Percentiles rank a stretch among this genome's conserved stretches.
phyloP scores from a whole-genome alignment of 75 land plant genomes.

The Gnetum montanum region DNA sequence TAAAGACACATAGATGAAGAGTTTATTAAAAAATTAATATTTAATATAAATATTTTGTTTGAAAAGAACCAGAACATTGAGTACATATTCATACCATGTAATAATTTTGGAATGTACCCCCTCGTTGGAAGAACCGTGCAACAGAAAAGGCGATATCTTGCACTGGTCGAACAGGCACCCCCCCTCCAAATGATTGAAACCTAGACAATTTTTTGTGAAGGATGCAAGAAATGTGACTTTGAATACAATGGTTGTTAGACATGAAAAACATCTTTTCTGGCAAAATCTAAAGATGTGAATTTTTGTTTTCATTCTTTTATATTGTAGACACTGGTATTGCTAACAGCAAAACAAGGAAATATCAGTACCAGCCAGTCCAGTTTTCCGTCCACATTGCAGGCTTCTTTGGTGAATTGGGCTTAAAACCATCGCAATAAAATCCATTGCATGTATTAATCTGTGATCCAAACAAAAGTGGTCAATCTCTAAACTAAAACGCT shows the following conservation, averaged over 20 bases:
- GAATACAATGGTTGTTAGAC: too few species aligned
- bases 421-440: conserved; percentile 61
- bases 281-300: background rate
- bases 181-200: conserved; percentile 20
- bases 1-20: too few species aligned
- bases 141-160: conserved; percentile 58
- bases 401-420: conserved; percentile 42
- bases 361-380: conserved; percentile 71
- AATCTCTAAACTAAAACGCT: too few species aligned
- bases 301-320: too few species aligned
- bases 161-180: conserved; percentile 30
- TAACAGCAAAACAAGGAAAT: too few species aligned
- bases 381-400: conserved; percentile 80
- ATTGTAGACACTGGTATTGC: too few species aligned
- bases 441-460: conserved; percentile 83
- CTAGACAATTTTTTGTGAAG: conserved; percentile 7
- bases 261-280: too few species aligned
- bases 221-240: too few species aligned
- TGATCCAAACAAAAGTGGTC: background rate
- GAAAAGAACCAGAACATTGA: too few species aligned
- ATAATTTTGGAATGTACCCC: conserved; percentile 55
- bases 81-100: conserved; percentile 56
- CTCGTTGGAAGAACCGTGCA: conserved; percentile 45
- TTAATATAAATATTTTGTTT: too few species aligned
- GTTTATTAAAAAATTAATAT: too few species aligned